These are phyloP conservation scores for Hamiltosporidium magnivora DNA, from an alignment of 371 early-diverging fungal genomes.

Conservation along the genomic window DNA sequence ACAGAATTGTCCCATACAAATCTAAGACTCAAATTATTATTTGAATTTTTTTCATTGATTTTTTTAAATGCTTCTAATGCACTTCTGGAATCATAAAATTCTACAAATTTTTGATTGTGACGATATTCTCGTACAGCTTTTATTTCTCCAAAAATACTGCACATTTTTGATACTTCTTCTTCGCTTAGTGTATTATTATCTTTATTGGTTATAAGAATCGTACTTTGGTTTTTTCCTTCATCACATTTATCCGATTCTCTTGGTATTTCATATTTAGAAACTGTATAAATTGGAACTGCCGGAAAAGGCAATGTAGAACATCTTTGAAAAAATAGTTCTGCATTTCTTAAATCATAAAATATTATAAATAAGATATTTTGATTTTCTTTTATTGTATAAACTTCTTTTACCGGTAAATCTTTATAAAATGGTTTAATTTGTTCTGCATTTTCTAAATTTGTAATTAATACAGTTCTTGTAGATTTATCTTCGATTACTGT, in stretches of 20 bases:
- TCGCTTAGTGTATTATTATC: conserved; percentile 14
- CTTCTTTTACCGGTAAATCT: too few species aligned
- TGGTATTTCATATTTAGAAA: conserved; percentile 49
- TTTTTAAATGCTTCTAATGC: conserved; percentile 28
- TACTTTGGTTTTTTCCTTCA: conserved; percentile 47
- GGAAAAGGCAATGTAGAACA: conserved; percentile 2
- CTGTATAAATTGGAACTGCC: conserved; percentile 16
- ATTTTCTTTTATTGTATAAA: conserved; percentile 20
- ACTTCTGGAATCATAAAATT: conserved; percentile 45
- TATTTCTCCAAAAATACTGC: conserved; percentile 35
- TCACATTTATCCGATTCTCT: conserved; percentile 48
- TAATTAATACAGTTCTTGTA: too few species aligned
- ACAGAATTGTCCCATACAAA: conserved; percentile 37
- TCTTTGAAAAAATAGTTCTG: neutral
- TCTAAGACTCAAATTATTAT: conserved; percentile 6
- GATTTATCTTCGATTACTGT: too few species aligned
- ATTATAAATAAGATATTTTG: conserved; percentile 37
- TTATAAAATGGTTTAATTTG: too few species aligned
- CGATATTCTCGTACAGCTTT: conserved; percentile 39
- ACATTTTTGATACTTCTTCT: conserved; percentile 14
- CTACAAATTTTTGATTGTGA: conserved; percentile 38
- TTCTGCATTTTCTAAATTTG: too few species aligned
- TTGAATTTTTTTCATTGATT: conserved; percentile 13
- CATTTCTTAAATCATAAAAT: conserved; percentile 46
- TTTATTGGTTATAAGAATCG: conserved; percentile 26